These are phyloP conservation scores for Pleurotus sapidus DNA, from an alignment of 768 basidiomycete genomes.

Conservation along the genomic window DNA sequence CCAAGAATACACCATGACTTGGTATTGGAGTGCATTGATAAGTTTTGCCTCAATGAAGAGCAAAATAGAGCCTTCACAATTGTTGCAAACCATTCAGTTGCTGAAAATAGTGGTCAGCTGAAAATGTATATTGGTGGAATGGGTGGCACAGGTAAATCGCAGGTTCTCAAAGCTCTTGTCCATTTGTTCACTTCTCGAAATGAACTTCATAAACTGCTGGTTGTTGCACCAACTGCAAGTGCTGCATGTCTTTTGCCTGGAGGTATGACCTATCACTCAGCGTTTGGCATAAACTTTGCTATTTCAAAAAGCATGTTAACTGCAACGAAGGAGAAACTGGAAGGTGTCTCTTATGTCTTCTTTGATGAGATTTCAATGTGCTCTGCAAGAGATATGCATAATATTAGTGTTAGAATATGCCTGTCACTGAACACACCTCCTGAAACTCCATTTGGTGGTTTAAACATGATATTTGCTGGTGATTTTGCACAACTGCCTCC, in stretches of 20 bases:
- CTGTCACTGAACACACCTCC: slow-evolving; percentile 10
- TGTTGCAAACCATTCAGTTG: slow-evolving; percentile 22
- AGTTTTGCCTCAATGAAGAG: slow-evolving; percentile 22
- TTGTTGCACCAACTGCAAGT: slow-evolving; percentile 24
- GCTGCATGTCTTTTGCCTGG: slow-evolving; percentile 20
- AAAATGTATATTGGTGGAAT: slow-evolving; percentile 30
- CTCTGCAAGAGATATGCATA: slow-evolving; percentile 25
- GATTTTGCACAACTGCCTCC: slow-evolving; percentile 34
- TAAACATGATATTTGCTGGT: slow-evolving; percentile 33
- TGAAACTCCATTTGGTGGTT: slow-evolving; percentile 27
- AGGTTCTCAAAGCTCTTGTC: slow-evolving; percentile 24
- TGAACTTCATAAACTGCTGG: slow-evolving; percentile 22
- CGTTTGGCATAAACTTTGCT: not conserved
- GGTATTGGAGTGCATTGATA: not conserved
- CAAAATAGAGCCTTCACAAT: slow-evolving; percentile 28
- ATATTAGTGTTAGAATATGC: slow-evolving; percentile 22
- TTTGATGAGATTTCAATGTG: slow-evolving; percentile 43
- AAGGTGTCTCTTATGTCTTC: slow-evolving; percentile 31
- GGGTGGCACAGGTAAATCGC: slow-evolving; percentile 30
- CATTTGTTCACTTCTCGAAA: slow-evolving; percentile 17
- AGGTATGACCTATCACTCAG: slow-evolving; percentile 23
- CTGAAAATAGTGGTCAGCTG: slow-evolving; percentile 14
- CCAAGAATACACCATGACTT: not conserved
- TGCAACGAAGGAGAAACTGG: not conserved
- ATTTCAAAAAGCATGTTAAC: too few relatives aligned